Evolutionary conservation across 1,139 yeast species (phyloP), one percentile per base, ranked within the genome.

Genomic region (Yamadazyma kanchanaburiensis): DNA sequence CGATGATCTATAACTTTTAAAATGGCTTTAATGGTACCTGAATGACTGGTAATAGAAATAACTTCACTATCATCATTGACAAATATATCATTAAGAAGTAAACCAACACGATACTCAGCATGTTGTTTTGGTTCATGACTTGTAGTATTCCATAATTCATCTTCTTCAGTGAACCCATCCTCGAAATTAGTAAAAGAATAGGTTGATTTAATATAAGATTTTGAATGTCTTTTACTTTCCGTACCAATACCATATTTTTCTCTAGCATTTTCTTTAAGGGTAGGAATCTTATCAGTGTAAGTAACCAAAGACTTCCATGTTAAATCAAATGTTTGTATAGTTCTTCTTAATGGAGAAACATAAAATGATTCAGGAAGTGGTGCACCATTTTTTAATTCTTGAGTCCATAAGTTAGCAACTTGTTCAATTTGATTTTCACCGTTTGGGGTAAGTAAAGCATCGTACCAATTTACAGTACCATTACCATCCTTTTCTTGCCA

Each of bases 201-300:
- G 30, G 51, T 34, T 3, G 38, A 26, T 6, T 32, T 32, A 11
- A 64, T 52, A 30, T 51, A 60, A 6, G 41, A 31, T 30, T 49
- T 53, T 27, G 38, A 30, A 36, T 64, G 67, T 34, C 68, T 54
- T 34, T 51, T 43, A 37, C 66, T 62, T 25, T 53, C 57, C 3
- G 68, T 57, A 4, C 57, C 60, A 22, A 64, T 48, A 1, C 71
- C 71, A 38, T 60, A 64, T 4, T 59, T 52, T 34, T 64, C 71
- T 24, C 70, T 45, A 1, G 63, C 55, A 20, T 38, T 29, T 34
- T 64, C 70, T 27, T 58, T 61, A 11, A 63, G 50, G 1, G 43
- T 32, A 2, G 64, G 62, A 33, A 54, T 42, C 2, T 25, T 15
- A 12, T 34, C 26, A 4, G 33, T 22, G 9, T 38, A 31, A 18